These are phyloP conservation scores for Wickerhamiella bombiphila DNA, from an alignment of 805 yeast genomes.

Conservation along the genomic window DNA sequence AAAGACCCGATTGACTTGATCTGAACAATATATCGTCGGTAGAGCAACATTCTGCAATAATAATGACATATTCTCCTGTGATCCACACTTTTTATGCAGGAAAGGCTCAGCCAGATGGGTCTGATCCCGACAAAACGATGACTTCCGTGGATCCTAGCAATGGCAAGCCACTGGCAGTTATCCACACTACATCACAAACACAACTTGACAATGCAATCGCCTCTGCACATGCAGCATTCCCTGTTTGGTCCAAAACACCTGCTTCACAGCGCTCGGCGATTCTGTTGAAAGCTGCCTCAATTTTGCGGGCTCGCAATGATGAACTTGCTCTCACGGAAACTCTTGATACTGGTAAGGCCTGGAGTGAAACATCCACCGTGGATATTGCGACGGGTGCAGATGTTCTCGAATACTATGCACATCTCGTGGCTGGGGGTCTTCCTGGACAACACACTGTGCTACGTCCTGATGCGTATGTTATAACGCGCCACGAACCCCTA, in stretches of 20 bases:
- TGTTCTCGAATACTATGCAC: conserved; percentile 44
- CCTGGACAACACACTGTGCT: conserved; percentile 46
- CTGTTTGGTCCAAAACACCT: conserved; percentile 52
- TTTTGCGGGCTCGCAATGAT: conserved; percentile 52
- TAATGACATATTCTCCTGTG: conserved; percentile 5
- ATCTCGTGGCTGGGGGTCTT: conserved; percentile 57
- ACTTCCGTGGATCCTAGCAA: conserved; percentile 55
- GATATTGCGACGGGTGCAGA: conserved; percentile 38
- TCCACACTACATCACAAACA: conserved; percentile 59
- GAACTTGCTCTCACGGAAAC: conserved; percentile 59
- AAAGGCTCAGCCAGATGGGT: conserved; percentile 1
- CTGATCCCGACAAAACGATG: conserved; percentile 31
- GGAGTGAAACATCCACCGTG: conserved; percentile 30
- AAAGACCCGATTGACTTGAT: too few species aligned
- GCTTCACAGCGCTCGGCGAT: conserved; percentile 52
- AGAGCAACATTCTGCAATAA: too few species aligned
- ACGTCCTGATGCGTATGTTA: conserved; percentile 42
- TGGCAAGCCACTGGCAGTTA: conserved; percentile 49
- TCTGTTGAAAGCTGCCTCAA: conserved; percentile 55
- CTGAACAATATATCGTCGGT: too few species aligned
- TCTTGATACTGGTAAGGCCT: conserved; percentile 79
- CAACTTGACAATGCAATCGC: conserved; percentile 73
- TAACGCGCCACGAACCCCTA: conserved; percentile 49
- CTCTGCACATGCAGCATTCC: conserved; percentile 67
- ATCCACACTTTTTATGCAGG: conserved; percentile 11